phyloP scores from a whole-genome alignment of 129 eudicot genomes.

The Chrysanthemum makinoi region DNA sequence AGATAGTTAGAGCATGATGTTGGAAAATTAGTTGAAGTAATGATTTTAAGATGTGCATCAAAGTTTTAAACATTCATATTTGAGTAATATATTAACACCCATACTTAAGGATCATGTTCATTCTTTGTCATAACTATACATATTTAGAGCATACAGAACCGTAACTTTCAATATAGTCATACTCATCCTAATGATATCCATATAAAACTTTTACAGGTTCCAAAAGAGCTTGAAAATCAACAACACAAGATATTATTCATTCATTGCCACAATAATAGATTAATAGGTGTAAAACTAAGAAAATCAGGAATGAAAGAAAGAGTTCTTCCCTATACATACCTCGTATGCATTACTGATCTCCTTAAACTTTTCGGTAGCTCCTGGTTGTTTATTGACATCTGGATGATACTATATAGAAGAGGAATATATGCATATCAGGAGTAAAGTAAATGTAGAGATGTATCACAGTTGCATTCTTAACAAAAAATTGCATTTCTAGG shows the following conservation, averaged over 20 bases:
- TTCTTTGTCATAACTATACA: too few species aligned
- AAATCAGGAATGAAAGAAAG: not conserved
- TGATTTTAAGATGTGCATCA: too few species aligned
- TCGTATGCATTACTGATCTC: slow-evolving; percentile 98
- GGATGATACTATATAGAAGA: slow-evolving; percentile 75
- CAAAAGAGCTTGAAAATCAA: not conserved
- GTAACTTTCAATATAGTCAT: too few species aligned
- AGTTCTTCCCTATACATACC: slow-evolving; percentile 45
- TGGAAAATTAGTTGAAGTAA: too few species aligned
- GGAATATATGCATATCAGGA: slow-evolving; percentile 21
- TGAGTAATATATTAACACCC: too few species aligned
- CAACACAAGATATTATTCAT: not conserved
- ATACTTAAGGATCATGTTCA: too few species aligned
- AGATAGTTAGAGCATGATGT: too few species aligned
- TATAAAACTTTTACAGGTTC: too few species aligned
- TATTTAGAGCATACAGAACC: too few species aligned
- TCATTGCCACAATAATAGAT: not conserved
- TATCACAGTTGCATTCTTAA: not conserved
- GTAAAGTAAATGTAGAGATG: not conserved
- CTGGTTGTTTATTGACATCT: slow-evolving; percentile 96
- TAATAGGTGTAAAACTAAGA: not conserved
- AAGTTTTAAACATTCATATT: too few species aligned
- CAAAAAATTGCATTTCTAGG: not conserved
- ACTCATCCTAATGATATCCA: too few species aligned
- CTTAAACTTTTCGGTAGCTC: slow-evolving; percentile 97